Evolutionary conservation across 495 filamentous ascomycete species (phyloP), one percentile per base, ranked within the genome.

Genomic region (Hyphodiscus hymeniophilus): DNA sequence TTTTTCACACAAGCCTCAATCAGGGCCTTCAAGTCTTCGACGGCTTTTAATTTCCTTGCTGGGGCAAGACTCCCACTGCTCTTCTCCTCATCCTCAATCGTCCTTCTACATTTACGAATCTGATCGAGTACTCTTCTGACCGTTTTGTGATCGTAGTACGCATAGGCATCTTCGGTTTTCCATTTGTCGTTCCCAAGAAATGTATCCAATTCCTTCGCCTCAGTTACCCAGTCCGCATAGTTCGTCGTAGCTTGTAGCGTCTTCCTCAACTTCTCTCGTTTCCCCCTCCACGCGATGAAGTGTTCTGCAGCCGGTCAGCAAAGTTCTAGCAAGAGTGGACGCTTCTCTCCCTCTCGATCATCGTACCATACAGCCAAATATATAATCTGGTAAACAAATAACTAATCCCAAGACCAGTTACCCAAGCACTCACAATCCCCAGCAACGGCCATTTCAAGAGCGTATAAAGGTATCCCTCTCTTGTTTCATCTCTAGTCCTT

Each of bases 1-100:
- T 86, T 94, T 76, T 95, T 98, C 50, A 97, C 84, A 57, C 90
- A 95, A 13, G 84, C 84, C 67, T 96, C 89, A 24, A 92, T 67
- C 39, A 97, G 63, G 7, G 68, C 71, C 38, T 79, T 79, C 38
- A 98, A 68, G 28, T 89, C 86, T 47, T 90, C 84, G 5, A 84
- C 66, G 0, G 79, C 71, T 66, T 45, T 60, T 60, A 45, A 57
- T 31, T 34, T 54, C 22, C 39, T 38, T 11, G 36, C 50, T 11
- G 56, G 32, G 44, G 38, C 53, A 15, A 47, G 54, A 12, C 45
- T 42, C 10, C 22, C 44, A 26, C 16, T 47, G 8, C 11, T 45
- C 4, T 54, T 60, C 15, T 47, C 40, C 39, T 74, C 73, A 46
- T 77, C 68, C 49, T 89, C 79, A 11, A 78, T 76, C 48, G 70